Evolutionary conservation across 1,284 basidiomycete species (phyloP).

Genomic region (Ganoderma meredithae): DNA sequence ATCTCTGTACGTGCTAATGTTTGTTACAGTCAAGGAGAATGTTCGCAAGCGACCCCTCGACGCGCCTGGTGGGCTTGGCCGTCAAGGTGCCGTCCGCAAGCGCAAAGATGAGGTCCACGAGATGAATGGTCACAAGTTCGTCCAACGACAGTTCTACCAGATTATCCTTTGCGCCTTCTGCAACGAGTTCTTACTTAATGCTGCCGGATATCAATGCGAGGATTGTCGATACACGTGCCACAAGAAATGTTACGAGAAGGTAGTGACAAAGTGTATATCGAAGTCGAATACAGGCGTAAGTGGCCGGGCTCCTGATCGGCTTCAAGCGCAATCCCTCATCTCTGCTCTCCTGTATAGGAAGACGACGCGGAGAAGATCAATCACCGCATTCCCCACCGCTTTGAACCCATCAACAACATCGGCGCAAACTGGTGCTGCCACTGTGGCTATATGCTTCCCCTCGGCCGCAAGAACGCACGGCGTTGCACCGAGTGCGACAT

Average conservation of each 20-base stretch:
- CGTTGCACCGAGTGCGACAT: conserved; percentile 97
- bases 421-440: conserved; percentile 99
- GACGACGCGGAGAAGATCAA: conserved; percentile 99
- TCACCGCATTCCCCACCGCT: conserved; percentile 98
- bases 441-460: conserved; percentile 97
- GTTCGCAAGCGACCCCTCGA: conserved; percentile 95
- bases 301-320: conserved; percentile 31
- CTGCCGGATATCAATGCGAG: conserved; percentile 97
- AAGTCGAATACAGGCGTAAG: conserved; percentile 93
- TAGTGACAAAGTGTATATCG: conserved; percentile 99
- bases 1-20: conserved; percentile 30
- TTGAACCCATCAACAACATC: conserved; percentile 97
- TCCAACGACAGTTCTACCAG: conserved; percentile 98
- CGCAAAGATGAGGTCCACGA: conserved; percentile 98
- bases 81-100: conserved; percentile 97
- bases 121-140: conserved; percentile 99
- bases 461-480: conserved; percentile 96
- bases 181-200: conserved; percentile 97
- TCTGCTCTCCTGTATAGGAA: conserved; percentile 59
- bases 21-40: conserved; percentile 87
- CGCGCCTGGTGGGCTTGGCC: conserved; percentile 88
- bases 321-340: conserved; percentile 17
- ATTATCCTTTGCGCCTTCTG: conserved; percentile 99
- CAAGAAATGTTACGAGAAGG: conserved; percentile 99
- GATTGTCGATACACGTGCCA: conserved; percentile 99